These are phyloP conservation scores for Psilocybe tampanensis DNA, from an alignment of 768 basidiomycete species.

Conservation along the genomic window DNA sequence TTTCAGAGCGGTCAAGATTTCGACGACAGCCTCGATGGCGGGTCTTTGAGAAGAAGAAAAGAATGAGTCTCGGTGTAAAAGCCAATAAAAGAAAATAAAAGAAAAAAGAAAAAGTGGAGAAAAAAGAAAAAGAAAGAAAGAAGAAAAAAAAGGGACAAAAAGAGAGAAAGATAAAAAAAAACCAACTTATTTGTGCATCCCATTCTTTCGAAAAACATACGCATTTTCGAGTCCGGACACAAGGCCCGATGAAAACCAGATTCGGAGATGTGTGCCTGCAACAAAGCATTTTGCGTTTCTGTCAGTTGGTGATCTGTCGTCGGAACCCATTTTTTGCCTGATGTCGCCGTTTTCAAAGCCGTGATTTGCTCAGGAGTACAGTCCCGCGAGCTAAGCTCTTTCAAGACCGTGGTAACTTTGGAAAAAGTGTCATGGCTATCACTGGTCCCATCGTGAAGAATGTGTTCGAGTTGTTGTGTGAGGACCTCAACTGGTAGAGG, in stretches of 20 bases:
- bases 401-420: slow-evolving; percentile 26
- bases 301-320: slow-evolving; percentile 20
- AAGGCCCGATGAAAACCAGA: slow-evolving; percentile 31
- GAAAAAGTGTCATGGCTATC: slow-evolving; percentile 12
- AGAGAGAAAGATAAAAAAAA: too few species aligned
- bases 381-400: slow-evolving; percentile 29
- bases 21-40: slow-evolving; percentile 26
- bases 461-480: slow-evolving; percentile 32
- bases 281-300: slow-evolving; percentile 24
- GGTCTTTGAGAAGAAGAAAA: slow-evolving; percentile 27
- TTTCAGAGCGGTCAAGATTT: slow-evolving; percentile 24
- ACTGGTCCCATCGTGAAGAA: slow-evolving; percentile 14
- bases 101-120: too few species aligned
- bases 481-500: slow-evolving; percentile 32
- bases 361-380: slow-evolving; percentile 19
- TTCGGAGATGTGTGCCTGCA: slow-evolving; percentile 14
- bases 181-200: slow-evolving; percentile 40
- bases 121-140: too few species aligned
- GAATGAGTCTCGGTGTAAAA: too few species aligned
- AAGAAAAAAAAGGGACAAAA: too few species aligned
- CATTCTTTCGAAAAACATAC: slow-evolving; percentile 30
- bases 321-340: slow-evolving; percentile 36
- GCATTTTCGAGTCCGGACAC: slow-evolving; percentile 16
- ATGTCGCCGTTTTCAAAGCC: slow-evolving; percentile 18
- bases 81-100: too few species aligned